Base-by-base conservation (phyloP, 1,284 basidiomycete genomes). In the Ceratobasidium papillatum region DNA sequence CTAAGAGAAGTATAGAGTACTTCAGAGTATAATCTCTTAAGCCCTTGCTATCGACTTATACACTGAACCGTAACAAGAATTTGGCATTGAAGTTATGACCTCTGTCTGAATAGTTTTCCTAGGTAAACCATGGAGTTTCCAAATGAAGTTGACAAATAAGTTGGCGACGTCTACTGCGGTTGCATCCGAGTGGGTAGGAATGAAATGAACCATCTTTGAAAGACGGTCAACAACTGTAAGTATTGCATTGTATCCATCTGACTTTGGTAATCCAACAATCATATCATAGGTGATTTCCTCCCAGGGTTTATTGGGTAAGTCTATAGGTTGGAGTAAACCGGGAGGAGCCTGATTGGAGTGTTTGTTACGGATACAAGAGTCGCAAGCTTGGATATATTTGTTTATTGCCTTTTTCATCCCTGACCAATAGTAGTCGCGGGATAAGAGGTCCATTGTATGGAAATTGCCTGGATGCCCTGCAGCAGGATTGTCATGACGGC, bases 241-340 rank as follows among this genome's bases (percentile, higher is more conserved):
- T 41, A 41, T n/a, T n/a, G 62, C 41, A 27, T 64, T 27, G n/a
- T 45, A 64, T 43, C 62, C 62, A 27, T 64, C 62, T 64, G 62
- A 64, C n/a, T 2, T 25, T n/a, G 54, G 54, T 3, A 56, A 19
- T 5, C 8, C 34, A 12, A n/a, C 19, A n/a, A 61, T 61, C 30
- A 61, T 3, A 25, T 61, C 19, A n/a, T 61, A 61, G 12, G 58
- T 36, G 58, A 61, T 61, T 41, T 61, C 58, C n/a, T 61, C 58
- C 58, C 58, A 61, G 32, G 58, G 58, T 19, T 22, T 36, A 9
- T 25, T 19, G n/a, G 52, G 52, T 25, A 27, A 27, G 11, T 54
- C 52, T 27, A 54, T 54, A 12, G 52, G 52, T 54, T 54, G 52
- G n/a, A 54, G 52, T 2, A 25, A 22, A 11, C n/a, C 4, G 9